Evolutionary conservation across 1,284 basidiomycete species (phyloP).

Genomic region (Cryptococcus hybrid): DNA sequence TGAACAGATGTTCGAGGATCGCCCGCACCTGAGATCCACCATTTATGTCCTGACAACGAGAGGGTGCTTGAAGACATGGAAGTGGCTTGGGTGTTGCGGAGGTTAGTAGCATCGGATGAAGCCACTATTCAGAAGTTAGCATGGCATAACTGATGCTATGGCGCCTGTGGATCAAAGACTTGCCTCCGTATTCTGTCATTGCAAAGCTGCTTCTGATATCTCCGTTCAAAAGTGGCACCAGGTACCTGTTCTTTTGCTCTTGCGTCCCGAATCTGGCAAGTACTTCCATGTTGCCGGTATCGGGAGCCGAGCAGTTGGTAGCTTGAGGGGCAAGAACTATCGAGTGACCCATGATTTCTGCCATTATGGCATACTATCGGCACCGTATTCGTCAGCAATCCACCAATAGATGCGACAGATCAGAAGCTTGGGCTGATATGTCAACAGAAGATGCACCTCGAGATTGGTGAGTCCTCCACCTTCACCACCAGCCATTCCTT

Average conservation of each 20-base stretch:
- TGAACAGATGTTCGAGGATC: constrained; percentile 88
- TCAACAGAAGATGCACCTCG: constrained; percentile 59
- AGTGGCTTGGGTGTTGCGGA: constrained; percentile 79
- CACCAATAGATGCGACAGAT: not conserved
- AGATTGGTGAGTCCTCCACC: constrained; percentile 90
- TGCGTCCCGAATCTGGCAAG: constrained; percentile 87
- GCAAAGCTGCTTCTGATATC: constrained; percentile 91
- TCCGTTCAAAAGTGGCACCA: constrained; percentile 81
- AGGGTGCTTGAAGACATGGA: constrained; percentile 66
- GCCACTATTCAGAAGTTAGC: constrained; percentile 59
- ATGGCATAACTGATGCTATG: not conserved
- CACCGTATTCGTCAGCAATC: not conserved
- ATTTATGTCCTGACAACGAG: constrained; percentile 95
- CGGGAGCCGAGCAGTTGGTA: constrained; percentile 90
- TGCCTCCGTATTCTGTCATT: constrained; percentile 90
- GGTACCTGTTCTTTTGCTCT: constrained; percentile 89
- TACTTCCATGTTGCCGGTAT: constrained; percentile 98
- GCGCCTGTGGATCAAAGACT: constrained; percentile 30
- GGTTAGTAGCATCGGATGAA: constrained; percentile 95
- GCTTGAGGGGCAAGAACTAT: constrained; percentile 79
- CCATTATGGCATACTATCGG: constrained; percentile 87
- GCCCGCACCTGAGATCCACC: constrained; percentile 98
- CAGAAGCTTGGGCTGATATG: not conserved
- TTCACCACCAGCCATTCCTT: constrained; percentile 57
- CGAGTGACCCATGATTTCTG: constrained; percentile 84